Conservation (phyloP, 2,329 filamentous ascomycete species). For the Allantophomopsis lycopodina region DNA sequence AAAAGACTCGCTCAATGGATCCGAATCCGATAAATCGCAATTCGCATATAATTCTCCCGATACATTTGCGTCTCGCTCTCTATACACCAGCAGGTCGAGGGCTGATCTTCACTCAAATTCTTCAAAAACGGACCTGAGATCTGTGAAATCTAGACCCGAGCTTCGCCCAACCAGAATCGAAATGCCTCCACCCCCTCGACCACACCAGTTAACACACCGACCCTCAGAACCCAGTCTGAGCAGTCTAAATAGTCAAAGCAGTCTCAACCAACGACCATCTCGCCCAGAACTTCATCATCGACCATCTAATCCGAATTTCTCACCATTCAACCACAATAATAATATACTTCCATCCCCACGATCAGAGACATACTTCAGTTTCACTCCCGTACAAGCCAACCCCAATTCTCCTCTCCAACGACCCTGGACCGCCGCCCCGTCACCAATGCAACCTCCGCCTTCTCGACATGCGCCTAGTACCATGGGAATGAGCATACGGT, state of each 20-base stretch:
- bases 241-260: neutral
- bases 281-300: neutral
- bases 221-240: neutral
- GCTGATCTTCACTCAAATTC: too few relatives aligned
- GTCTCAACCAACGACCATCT: neutral
- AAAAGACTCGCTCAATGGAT: too few relatives aligned
- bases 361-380: slow-evolving; percentile 25
- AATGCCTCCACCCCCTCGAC: too few relatives aligned
- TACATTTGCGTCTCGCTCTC: too few relatives aligned
- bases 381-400: slow-evolving; percentile 46
- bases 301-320: neutral
- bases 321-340: neutral
- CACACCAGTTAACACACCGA: neutral
- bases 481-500: slow-evolving; percentile 35
- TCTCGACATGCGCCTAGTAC: slow-evolving; percentile 11
- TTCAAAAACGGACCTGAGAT: too few relatives aligned
- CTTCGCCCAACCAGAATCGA: too few relatives aligned
- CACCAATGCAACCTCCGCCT: slow-evolving; percentile 7
- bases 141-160: too few relatives aligned
- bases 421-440: slow-evolving; percentile 17
- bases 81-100: too few relatives aligned
- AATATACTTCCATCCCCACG: slow-evolving; percentile 20
- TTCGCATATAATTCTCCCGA: too few relatives aligned
- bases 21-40: too few relatives aligned
- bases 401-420: slow-evolving; percentile 47